These are phyloP conservation scores for Copromyces sp. DNA, from an alignment of 495 filamentous ascomycete genomes.

Conservation along the genomic window DNA sequence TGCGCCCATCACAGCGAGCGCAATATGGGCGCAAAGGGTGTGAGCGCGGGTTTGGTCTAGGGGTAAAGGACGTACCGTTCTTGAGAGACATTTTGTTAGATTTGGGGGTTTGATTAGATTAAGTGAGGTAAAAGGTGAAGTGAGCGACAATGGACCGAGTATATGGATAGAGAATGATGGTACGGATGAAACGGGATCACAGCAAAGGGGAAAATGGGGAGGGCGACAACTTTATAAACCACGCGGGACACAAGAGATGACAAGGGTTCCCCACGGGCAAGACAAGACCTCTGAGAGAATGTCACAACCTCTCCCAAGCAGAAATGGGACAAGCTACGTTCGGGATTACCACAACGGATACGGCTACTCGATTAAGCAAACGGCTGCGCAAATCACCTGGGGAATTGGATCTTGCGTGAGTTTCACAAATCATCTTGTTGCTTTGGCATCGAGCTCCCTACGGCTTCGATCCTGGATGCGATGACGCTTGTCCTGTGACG, in stretches of 20 bases:
- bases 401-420: background rate
- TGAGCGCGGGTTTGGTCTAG: background rate
- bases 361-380: background rate
- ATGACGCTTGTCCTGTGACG: background rate
- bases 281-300: background rate
- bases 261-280: background rate
- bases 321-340: background rate
- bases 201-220: background rate
- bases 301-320: background rate
- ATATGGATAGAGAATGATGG: background rate
- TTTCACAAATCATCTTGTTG: background rate
- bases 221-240: background rate
- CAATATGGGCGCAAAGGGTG: background rate
- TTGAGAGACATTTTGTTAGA: slow-evolving; percentile 65
- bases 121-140: background rate
- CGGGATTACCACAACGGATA: background rate
- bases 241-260: background rate
- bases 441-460: background rate
- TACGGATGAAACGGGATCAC: background rate
- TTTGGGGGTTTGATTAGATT: background rate
- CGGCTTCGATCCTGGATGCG: background rate
- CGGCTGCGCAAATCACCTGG: background rate
- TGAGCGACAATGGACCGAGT: background rate
- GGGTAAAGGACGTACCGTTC: slow-evolving; percentile 45
- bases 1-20: background rate